phyloP scores from a whole-genome alignment of 129 eudicot genomes.

The Lactuca sativa region DNA sequence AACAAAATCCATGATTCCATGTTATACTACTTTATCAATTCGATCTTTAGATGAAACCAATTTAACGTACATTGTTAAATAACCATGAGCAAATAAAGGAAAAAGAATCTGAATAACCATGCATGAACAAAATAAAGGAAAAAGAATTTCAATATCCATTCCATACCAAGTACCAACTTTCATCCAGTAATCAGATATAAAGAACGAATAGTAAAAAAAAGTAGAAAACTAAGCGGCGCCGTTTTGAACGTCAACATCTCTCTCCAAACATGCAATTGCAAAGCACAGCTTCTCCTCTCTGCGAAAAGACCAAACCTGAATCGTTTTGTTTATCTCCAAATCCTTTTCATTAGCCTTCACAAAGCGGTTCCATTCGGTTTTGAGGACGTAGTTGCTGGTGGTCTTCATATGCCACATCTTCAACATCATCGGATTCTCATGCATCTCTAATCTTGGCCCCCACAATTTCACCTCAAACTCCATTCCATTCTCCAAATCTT shows the following conservation, averaged over 20 bases:
- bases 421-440: neutral
- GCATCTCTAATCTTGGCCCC: neutral
- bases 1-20: too few relatives aligned
- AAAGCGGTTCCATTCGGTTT: conserved; percentile 11
- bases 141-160: too few relatives aligned
- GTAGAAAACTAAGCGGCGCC: neutral
- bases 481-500: too few relatives aligned
- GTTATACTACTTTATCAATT: too few relatives aligned
- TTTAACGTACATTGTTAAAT: too few relatives aligned
- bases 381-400: neutral
- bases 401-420: neutral
- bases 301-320: conserved; percentile 20
- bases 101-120: too few relatives aligned
- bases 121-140: too few relatives aligned
- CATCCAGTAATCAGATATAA: too few relatives aligned
- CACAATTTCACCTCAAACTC: neutral
- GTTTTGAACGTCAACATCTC: neutral
- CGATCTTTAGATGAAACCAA: too few relatives aligned
- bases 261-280: conserved; percentile 6
- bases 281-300: neutral
- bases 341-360: neutral
- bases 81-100: too few relatives aligned
- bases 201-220: too few relatives aligned
- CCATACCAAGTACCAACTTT: too few relatives aligned
- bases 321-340: neutral